Base-by-base conservation (phyloP, 176 grass and related monocot species). In the Luzula sylvatica region DNA sequence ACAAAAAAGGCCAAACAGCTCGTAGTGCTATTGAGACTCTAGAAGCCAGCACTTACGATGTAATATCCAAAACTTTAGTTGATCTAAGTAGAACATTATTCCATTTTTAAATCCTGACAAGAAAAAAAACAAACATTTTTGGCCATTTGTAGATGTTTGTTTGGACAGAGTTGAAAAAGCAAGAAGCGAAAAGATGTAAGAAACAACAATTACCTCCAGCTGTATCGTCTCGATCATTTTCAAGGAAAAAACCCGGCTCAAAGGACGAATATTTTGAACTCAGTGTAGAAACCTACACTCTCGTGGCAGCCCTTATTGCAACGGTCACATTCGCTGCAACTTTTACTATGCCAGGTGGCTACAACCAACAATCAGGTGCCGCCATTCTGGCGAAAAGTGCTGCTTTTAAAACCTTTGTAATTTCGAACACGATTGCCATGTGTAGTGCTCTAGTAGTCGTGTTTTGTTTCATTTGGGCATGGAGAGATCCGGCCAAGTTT, bases 281-380 rank as follows among this genome's bases (percentile, higher is more conserved):
- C 41, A 63, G 56, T 44, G 56, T 72, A 53, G 7, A 63, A 52
- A 72, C 56, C 7, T 72, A 72, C 27, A 72, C 39, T 20, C 40
- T 71, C 5, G 81, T 29, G 11, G 77, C 81, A 7, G 81, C 52
- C 21, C 55, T 86, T 15, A 86, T 79, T 7, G 82, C 75, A 0
- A 72, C 82, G 0, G 75, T 80, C 35, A 61, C 82, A 44, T 75
- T 75, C 16, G 32, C 75, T 0, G 71, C 81, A 8, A 53, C 55
- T 3, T 56, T 85, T 67, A 85, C 81, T 17, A 65, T 79, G 15
- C 81, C 75, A 0, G 75, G 81, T 6, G 81, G 81, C 3, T 75
- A 74, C 4, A 7, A 66, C 23, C 26, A 56, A 14, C 0, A 1
- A 1, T 39, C 17, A 1, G 71, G 75, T 7, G 55, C 24, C n/a